Evolutionary conservation across 2,329 filamentous ascomycete genomes (phyloP).

Genomic region (Neonectria neomacrospora): DNA sequence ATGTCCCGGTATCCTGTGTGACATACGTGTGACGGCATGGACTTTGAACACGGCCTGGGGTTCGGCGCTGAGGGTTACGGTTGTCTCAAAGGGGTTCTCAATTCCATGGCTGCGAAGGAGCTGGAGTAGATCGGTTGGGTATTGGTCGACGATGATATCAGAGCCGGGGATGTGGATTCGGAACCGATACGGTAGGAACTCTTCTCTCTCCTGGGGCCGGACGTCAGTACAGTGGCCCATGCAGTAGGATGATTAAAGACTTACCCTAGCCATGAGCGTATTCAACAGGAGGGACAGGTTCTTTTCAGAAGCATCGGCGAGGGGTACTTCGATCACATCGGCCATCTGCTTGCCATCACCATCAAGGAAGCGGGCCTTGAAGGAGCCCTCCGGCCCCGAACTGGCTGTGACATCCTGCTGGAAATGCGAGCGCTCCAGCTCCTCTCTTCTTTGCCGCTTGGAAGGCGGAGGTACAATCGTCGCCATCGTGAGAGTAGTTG

Average conservation of each 20-base stretch:
- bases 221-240: slow-evolving; percentile 1
- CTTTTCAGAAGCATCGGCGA: slow-evolving; percentile 87
- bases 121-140: slow-evolving; percentile 64
- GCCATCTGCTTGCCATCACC: slow-evolving; percentile 77
- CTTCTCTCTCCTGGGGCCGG: slow-evolving; percentile 60
- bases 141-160: slow-evolving; percentile 65
- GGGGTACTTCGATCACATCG: slow-evolving; percentile 77
- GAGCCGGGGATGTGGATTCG: slow-evolving; percentile 67
- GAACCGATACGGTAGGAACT: slow-evolving; percentile 71
- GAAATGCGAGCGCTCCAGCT: slow-evolving; percentile 74
- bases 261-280: slow-evolving; percentile 80
- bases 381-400: slow-evolving; percentile 76
- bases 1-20: slow-evolving; percentile 88
- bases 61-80: slow-evolving; percentile 67
- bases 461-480: slow-evolving; percentile 85
- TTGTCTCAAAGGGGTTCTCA: slow-evolving; percentile 67
- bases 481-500: slow-evolving; percentile 67
- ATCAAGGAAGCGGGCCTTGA: slow-evolving; percentile 90
- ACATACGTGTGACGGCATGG: slow-evolving; percentile 89
- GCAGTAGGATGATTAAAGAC: slow-evolving; percentile 31
- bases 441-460: slow-evolving; percentile 85
- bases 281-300: slow-evolving; percentile 91
- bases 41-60: slow-evolving; percentile 96
- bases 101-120: slow-evolving; percentile 67
- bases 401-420: slow-evolving; percentile 78